These are phyloP conservation scores for Epichloe gansuensis DNA, from an alignment of 2,329 filamentous ascomycete species.

Conservation along the genomic window DNA sequence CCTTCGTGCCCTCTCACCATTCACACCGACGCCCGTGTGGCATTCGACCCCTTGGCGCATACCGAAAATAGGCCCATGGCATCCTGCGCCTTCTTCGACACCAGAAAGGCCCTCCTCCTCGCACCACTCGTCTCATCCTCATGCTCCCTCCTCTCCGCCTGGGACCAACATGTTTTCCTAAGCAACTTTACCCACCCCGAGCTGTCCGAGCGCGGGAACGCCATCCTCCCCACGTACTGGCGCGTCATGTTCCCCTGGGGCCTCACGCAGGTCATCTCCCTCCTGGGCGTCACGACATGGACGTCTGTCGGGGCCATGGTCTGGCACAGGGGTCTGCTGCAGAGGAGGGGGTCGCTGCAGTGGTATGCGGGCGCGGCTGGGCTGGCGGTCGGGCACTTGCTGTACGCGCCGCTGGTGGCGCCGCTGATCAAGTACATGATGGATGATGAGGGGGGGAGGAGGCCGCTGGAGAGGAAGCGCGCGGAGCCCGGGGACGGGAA, in stretches of 20 bases:
- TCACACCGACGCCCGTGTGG: not conserved
- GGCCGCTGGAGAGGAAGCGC: slow-evolving; percentile 6
- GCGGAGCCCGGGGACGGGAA: slow-evolving; percentile 10
- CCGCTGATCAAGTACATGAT: slow-evolving; percentile 18
- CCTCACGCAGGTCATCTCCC: slow-evolving; percentile 19
- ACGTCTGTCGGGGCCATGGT: slow-evolving; percentile 16
- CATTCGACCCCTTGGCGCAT: not conserved
- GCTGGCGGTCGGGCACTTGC: slow-evolving; percentile 20
- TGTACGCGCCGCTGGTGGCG: slow-evolving; percentile 21
- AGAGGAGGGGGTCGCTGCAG: slow-evolving; percentile 12
- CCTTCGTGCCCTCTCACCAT: too few species aligned
- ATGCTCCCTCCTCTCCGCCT: slow-evolving; percentile 30
- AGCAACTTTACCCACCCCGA: slow-evolving; percentile 20
- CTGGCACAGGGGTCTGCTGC: slow-evolving; percentile 12
- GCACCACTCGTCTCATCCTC: slow-evolving; percentile 35
- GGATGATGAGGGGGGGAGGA: slow-evolving; percentile 13
- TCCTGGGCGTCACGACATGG: slow-evolving; percentile 22
- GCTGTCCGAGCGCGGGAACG: slow-evolving; percentile 18
- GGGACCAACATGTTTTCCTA: slow-evolving; percentile 32
- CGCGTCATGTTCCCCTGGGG: slow-evolving; percentile 25
- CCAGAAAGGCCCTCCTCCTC: slow-evolving; percentile 25
- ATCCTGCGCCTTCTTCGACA: slow-evolving; percentile 24
- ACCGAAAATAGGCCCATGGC: slow-evolving; percentile 17
- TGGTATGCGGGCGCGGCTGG: slow-evolving; percentile 22
- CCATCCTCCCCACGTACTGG: slow-evolving; percentile 31